Base-by-base conservation (phyloP, 768 basidiomycete species). In the Tephrocybe sp. region DNA sequence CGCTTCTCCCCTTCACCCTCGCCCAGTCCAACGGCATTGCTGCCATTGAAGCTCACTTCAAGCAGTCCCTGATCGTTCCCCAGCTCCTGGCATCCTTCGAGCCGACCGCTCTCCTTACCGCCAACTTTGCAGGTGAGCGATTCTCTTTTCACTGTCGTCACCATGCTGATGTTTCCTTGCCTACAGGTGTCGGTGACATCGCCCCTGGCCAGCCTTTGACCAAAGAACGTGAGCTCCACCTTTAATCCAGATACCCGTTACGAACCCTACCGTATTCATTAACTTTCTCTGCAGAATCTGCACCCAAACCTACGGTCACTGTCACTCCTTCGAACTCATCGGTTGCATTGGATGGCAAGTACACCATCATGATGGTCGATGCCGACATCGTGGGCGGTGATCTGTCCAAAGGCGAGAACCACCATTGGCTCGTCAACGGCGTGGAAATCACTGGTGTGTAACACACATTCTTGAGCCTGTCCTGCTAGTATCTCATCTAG, bases 341-440 rank as follows among this genome's bases (percentile, higher is more conserved):
- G 21, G 64, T 70, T 13, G 29, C 64, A 10, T 64, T 85, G 45
- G 63, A 63, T 30, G 78, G 76, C 11, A 75, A 66, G 34, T 89
- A 76, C 67, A 88, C 88, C 21, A 62, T 91, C 29, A 72, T 79
- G 44, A 87, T 93, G 87, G 76, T 82, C 24, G 90, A 93, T 58
- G 86, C 87, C 11, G 82, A 81, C 50, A 61, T 77, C 19, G 83
- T 84, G 30, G 88, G 88, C 31, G 68, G 77, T 41, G 74, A 84
- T 55, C 68, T 80, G 46, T 64, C 74, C 30, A 66, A 70, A 8
- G 83, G 80, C 16, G 81, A 83, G 55, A 88, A 81, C 42, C 78
- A 86, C 46, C 91, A 91, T 70, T 92, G 88, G 89, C 79, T 92
- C 41, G 79, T 83, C 52, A 89, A 91, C 63, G 72, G 76, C 19